Evolutionary conservation across 179 eudicot genomes (phyloP).

Genomic region (Drosera spatulata): DNA sequence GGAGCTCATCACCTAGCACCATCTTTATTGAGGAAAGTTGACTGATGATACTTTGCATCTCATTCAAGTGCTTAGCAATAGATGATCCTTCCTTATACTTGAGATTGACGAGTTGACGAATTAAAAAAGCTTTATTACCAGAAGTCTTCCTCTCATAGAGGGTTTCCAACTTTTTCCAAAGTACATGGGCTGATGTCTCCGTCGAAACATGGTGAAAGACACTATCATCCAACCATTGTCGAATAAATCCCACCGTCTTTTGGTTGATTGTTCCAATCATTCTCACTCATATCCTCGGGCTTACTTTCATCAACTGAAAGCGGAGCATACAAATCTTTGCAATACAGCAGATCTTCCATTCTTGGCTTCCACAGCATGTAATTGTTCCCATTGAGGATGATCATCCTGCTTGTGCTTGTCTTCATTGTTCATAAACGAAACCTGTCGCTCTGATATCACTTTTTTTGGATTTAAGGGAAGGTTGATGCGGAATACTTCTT

Average conservation of each 20-base stretch:
- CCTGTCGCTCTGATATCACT: too few relatives aligned
- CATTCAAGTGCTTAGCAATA: not conserved
- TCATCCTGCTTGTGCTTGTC: too few relatives aligned
- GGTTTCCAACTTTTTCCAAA: constrained; percentile 1
- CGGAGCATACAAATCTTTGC: too few relatives aligned
- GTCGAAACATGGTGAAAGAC: not conserved
- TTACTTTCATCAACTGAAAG: too few relatives aligned
- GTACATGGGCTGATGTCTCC: not conserved
- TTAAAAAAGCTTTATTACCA: not conserved
- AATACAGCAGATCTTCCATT: too few relatives aligned
- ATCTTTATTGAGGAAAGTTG: not conserved
- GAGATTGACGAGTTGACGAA: not conserved
- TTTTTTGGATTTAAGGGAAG: too few relatives aligned
- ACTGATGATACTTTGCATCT: not conserved
- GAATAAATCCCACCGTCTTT: not conserved
- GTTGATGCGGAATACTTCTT: too few relatives aligned
- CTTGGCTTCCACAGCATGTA: too few relatives aligned
- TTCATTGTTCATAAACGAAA: too few relatives aligned
- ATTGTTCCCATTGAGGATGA: too few relatives aligned
- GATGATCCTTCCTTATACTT: not conserved
- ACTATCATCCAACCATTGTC: constrained; percentile 1
- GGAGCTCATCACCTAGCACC: not conserved
- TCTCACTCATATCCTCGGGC: not conserved
- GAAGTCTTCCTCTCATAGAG: not conserved
- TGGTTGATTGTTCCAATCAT: not conserved